A percentile compares a stretch with the other conserved stretches of the same genome.
Conservation (phyloP, 352 stramenopile genomes). For the Phytophthora citricola region DNA sequence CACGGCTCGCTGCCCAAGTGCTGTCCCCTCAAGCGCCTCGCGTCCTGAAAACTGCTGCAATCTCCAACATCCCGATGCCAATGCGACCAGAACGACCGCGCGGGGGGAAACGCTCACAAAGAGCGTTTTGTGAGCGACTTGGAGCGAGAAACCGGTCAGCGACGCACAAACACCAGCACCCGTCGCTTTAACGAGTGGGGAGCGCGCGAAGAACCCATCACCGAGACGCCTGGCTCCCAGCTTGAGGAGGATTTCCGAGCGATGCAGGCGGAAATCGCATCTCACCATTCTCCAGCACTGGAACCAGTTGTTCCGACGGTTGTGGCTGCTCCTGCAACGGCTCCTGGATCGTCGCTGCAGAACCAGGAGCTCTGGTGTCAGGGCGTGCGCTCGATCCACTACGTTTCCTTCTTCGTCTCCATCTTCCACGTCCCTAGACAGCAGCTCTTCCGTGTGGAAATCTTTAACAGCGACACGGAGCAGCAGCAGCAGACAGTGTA, state of each 20-base stretch:
- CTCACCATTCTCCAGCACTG: conserved; percentile 10
- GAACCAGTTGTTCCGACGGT: conserved; percentile 11
- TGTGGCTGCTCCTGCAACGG: conserved; percentile 21
- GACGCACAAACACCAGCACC: conserved; percentile 36
- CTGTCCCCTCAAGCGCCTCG: conserved; percentile 8
- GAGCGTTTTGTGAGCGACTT: conserved; percentile 81
- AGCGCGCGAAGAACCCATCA: conserved; percentile 27
- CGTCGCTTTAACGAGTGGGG: conserved; percentile 49
- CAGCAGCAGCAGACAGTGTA: conserved; percentile 81
- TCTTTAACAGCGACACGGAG: conserved; percentile 85
- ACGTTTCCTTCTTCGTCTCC: conserved; percentile 78
- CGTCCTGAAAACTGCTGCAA: conserved; percentile 30
- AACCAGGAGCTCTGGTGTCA: conserved; percentile 79
- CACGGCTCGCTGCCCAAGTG: conserved; percentile 10
- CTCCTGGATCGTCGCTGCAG: conserved; percentile 29
- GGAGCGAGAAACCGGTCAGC: conserved; percentile 72
- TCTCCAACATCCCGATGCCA: conserved; percentile 42
- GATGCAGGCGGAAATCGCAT: conserved; percentile 30
- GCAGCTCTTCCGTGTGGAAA: conserved; percentile 69
- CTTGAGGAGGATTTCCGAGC: conserved; percentile 60
- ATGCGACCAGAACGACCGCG: conserved; percentile 65
- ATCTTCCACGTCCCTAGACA: conserved; percentile 73
- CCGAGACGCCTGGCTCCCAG: conserved; percentile 42
- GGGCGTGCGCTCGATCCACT: conserved; percentile 64
- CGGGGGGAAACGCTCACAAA: conserved; percentile 60